Percentiles rank a stretch among this genome's conserved stretches.
phyloP scores from a whole-genome alignment of 2,329 filamentous ascomycete species.

The Fusarium sp. region DNA sequence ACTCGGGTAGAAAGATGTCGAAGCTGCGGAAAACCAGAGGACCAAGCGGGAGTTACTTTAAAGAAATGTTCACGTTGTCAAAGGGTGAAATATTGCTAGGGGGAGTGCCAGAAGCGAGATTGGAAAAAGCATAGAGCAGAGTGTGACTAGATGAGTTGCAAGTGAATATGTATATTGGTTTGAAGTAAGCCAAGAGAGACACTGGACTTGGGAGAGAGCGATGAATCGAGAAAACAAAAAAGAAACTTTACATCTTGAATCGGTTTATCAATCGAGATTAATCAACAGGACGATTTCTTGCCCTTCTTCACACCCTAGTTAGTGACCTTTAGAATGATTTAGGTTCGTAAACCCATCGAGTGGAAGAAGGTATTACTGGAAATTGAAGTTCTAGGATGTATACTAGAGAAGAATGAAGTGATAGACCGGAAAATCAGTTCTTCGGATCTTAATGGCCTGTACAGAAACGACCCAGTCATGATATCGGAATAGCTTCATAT shows the following conservation, averaged over 20 bases:
- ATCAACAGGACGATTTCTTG: neutral
- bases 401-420: neutral
- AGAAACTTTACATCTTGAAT: neutral
- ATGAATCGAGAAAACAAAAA: neutral
- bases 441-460: neutral
- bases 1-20: conserved; percentile 44
- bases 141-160: conserved; percentile 44
- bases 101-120: conserved; percentile 62
- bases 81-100: conserved; percentile 59
- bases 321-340: neutral
- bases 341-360: neutral
- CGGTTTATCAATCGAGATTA: too few relatives aligned
- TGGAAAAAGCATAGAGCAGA: conserved; percentile 62
- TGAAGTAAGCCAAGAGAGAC: neutral
- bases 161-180: neutral
- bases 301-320: neutral
- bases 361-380: neutral
- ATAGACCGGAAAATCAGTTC: neutral
- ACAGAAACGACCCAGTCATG: neutral
- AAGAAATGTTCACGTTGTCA: conserved; percentile 57
- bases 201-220: neutral
- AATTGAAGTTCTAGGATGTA: neutral
- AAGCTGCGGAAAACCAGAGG: conserved; percentile 49
- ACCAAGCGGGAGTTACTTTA: conserved; percentile 44
- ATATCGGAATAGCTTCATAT: neutral